Conservation (phyloP, 495 filamentous ascomycete genomes). For the Hypoxylon subgilvum region DNA sequence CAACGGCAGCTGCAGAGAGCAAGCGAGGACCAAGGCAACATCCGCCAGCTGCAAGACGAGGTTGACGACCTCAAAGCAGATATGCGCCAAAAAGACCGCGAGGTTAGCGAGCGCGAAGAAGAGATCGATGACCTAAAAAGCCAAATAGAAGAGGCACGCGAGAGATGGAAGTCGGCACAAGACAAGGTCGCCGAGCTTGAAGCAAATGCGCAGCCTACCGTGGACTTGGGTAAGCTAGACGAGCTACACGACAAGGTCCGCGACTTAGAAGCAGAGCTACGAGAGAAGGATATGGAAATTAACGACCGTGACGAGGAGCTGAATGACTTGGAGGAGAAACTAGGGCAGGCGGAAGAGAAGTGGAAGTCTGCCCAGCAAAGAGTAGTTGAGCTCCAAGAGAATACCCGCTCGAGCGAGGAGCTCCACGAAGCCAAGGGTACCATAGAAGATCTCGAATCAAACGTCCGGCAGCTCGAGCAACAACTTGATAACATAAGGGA, state of each 20-base stretch:
- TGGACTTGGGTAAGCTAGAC: constrained; percentile 61
- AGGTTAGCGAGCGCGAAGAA: constrained; percentile 52
- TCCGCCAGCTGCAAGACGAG: constrained; percentile 64
- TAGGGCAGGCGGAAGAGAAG: constrained; percentile 34
- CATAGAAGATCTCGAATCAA: constrained; percentile 54
- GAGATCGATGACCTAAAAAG: constrained; percentile 45
- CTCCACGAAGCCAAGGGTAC: constrained; percentile 62
- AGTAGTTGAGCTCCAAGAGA: constrained; percentile 67
- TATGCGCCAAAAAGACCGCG: constrained; percentile 59
- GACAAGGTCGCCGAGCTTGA: constrained; percentile 62
- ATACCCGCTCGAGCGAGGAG: constrained; percentile 58
- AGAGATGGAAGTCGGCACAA: constrained; percentile 42
- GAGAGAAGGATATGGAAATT: constrained; percentile 68
- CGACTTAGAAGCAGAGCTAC: constrained; percentile 68
- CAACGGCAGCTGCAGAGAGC: constrained; percentile 35
- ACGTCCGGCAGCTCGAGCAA: constrained; percentile 52
- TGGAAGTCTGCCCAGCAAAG: constrained; percentile 55
- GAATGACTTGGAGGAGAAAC: constrained; percentile 56
- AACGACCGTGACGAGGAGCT: constrained; percentile 71
- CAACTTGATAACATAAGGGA: constrained; percentile 64
- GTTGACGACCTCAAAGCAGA: constrained; percentile 66
- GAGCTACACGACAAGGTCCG: constrained; percentile 71
- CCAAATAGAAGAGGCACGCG: constrained; percentile 30
- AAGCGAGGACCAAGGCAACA: constrained; percentile 42
- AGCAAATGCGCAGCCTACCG: constrained; percentile 50